Evolutionary conservation across 768 basidiomycete genomes (phyloP).

Genomic region (Serendipita sp.): DNA sequence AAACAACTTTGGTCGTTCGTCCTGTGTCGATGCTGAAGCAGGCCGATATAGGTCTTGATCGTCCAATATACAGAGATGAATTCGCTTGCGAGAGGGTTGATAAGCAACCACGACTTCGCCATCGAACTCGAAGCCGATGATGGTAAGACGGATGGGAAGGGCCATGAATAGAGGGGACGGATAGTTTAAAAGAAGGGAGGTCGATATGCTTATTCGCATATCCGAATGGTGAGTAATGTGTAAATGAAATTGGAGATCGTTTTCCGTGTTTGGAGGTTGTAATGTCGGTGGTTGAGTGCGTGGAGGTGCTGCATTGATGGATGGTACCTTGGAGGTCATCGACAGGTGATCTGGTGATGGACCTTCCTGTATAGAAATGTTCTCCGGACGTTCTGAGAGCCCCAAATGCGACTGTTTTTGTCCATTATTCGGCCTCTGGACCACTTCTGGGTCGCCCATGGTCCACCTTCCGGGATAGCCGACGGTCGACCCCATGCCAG

Average conservation of each 20-base stretch:
- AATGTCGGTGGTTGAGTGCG: slow-evolving; percentile 19
- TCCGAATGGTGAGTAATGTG: slow-evolving; percentile 77
- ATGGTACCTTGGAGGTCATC: background rate
- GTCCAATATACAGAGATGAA: slow-evolving; percentile 82
- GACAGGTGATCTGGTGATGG: background rate
- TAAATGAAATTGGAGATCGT: slow-evolving; percentile 80
- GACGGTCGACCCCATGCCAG: background rate
- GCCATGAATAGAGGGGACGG: slow-evolving; percentile 95
- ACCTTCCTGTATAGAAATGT: background rate
- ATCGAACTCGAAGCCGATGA: slow-evolving; percentile 73
- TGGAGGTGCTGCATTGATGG: background rate
- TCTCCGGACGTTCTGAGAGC: background rate
- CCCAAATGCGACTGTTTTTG: background rate
- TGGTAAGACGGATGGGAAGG: slow-evolving; percentile 83
- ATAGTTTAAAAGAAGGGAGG: slow-evolving; percentile 91
- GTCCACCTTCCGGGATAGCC: background rate
- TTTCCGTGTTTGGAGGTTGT: slow-evolving; percentile 16
- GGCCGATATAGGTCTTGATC: slow-evolving; percentile 77
- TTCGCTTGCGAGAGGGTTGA: slow-evolving; percentile 61
- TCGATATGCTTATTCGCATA: slow-evolving; percentile 75
- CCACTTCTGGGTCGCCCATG: background rate
- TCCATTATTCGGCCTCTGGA: background rate
- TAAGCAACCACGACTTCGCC: slow-evolving; percentile 87
- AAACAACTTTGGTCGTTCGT: slow-evolving; percentile 18
- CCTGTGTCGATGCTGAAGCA: slow-evolving; percentile 21